Evolutionary conservation across 2,329 filamentous ascomycete species (phyloP).

Genomic region (Cladosporium phlei): DNA sequence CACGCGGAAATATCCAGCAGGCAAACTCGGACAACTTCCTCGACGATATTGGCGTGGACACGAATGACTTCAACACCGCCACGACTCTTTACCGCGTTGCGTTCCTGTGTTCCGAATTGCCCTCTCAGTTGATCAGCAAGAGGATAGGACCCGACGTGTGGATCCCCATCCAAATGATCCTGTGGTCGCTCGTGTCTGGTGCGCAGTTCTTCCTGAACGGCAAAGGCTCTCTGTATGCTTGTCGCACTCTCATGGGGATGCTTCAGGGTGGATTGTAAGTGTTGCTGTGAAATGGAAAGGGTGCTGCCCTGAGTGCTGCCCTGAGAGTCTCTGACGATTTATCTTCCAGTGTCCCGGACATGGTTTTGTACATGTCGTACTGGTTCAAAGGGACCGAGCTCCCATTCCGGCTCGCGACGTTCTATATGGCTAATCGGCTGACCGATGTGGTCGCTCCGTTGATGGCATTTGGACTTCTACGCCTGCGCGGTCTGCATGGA

Average conservation of each 20-base stretch:
- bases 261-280: conserved; percentile 38
- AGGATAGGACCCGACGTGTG: conserved; percentile 43
- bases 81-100: conserved; percentile 66
- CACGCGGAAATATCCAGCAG: conserved; percentile 23
- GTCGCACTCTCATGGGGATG: conserved; percentile 37
- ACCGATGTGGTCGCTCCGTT: conserved; percentile 26
- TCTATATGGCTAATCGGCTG: conserved; percentile 49
- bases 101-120: conserved; percentile 57
- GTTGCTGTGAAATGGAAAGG: too few species aligned
- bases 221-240: conserved; percentile 35
- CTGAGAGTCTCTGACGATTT: too few species aligned
- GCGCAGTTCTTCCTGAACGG: conserved; percentile 21
- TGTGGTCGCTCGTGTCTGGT: conserved; percentile 42
- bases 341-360: conserved; percentile 35
- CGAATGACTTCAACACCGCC: conserved; percentile 46
- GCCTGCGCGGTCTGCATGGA: conserved; percentile 43
- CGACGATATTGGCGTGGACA: conserved; percentile 24
- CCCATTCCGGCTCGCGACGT: conserved; percentile 61
- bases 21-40: conserved; percentile 22
- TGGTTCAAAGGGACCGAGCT: conserved; percentile 70
- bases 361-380: conserved; percentile 65
- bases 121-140: conserved; percentile 39
- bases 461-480: conserved; percentile 30
- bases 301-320: too few species aligned
- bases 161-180: conserved; percentile 39